These are phyloP conservation scores for Neofusicoccum umdonicola DNA, from an alignment of 2,329 filamentous ascomycete species.

Conservation along the genomic window DNA sequence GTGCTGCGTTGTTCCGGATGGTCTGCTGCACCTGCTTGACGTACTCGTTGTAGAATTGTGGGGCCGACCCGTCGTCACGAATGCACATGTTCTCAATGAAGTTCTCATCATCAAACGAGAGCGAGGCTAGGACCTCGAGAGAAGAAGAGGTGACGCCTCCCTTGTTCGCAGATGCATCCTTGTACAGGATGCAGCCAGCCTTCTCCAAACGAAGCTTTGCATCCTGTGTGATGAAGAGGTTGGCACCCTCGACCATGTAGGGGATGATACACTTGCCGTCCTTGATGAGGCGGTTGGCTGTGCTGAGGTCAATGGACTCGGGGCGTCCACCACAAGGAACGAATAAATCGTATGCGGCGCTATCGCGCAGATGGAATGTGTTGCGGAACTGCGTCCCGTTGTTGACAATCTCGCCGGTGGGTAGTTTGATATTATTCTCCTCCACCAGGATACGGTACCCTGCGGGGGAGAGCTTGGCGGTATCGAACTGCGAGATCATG, in stretches of 20 bases:
- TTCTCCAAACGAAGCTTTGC: slow-evolving; percentile 93
- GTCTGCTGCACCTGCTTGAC: slow-evolving; percentile 87
- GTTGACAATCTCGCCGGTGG: slow-evolving; percentile 78
- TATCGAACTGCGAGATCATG: slow-evolving; percentile 88
- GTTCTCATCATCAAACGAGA: slow-evolving; percentile 86
- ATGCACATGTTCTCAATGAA: slow-evolving; percentile 96
- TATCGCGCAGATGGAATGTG: slow-evolving; percentile 86
- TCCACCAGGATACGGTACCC: slow-evolving; percentile 93
- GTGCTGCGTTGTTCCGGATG: slow-evolving; percentile 84
- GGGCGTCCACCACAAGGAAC: slow-evolving; percentile 95
- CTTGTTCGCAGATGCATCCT: slow-evolving; percentile 98
- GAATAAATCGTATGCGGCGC: slow-evolving; percentile 72
- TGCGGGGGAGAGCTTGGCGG: slow-evolving; percentile 77
- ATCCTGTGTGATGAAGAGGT: slow-evolving; percentile 98
- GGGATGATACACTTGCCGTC: slow-evolving; percentile 84
- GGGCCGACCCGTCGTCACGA: slow-evolving; percentile 69
- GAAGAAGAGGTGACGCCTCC: slow-evolving; percentile 97
- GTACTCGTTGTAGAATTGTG: slow-evolving; percentile 89
- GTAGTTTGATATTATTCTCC: slow-evolving; percentile 83
- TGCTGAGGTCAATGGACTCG: slow-evolving; percentile 91
- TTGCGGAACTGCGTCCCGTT: slow-evolving; percentile 97
- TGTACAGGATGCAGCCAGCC: slow-evolving; percentile 93
- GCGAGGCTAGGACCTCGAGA: slow-evolving; percentile 87
- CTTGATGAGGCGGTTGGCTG: slow-evolving; percentile 82
- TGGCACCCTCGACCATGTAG: slow-evolving; percentile 96